A percentile compares a stretch with the other conserved stretches of the same genome.
phyloP scores from a whole-genome alignment of 2,329 filamentous ascomycete genomes.

The Metarhizium brunneum region DNA sequence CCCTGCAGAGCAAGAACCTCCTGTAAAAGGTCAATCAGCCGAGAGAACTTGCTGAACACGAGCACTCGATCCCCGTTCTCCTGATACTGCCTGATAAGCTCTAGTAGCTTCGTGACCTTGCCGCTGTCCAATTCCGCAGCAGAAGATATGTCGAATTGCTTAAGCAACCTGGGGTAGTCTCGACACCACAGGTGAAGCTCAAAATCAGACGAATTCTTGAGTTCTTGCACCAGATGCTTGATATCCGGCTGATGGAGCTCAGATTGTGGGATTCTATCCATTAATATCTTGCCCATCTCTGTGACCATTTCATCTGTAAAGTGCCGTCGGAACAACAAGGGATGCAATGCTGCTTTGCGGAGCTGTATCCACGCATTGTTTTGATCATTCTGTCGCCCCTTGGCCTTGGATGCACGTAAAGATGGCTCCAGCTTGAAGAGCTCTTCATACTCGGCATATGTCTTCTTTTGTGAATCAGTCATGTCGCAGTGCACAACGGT shows the following conservation, averaged over 20 bases:
- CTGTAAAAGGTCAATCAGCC: slow-evolving; percentile 82
- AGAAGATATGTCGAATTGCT: slow-evolving; percentile 42
- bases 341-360: slow-evolving; percentile 86
- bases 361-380: slow-evolving; percentile 82
- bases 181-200: slow-evolving; percentile 57
- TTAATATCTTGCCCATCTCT: slow-evolving; percentile 68
- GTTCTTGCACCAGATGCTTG: slow-evolving; percentile 44
- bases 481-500: slow-evolving; percentile 76
- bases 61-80: slow-evolving; percentile 77
- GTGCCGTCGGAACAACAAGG: slow-evolving; percentile 73
- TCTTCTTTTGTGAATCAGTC: slow-evolving; percentile 58
- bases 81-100: slow-evolving; percentile 64
- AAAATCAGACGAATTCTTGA: slow-evolving; percentile 53
- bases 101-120: slow-evolving; percentile 74
- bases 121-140: slow-evolving; percentile 56
- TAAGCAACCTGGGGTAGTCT: slow-evolving; percentile 44
- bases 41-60: slow-evolving; percentile 89
- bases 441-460: slow-evolving; percentile 59
- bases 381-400: slow-evolving; percentile 40
- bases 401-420: slow-evolving; percentile 38
- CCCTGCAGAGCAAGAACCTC: slow-evolving; percentile 65
- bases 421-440: slow-evolving; percentile 56
- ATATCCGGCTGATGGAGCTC: slow-evolving; percentile 44
- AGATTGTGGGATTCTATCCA: slow-evolving; percentile 54
- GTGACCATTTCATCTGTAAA: slow-evolving; percentile 68